These are phyloP conservation scores for Agastache rugosa DNA, from an alignment of 257 asterid species.

Conservation along the genomic window DNA sequence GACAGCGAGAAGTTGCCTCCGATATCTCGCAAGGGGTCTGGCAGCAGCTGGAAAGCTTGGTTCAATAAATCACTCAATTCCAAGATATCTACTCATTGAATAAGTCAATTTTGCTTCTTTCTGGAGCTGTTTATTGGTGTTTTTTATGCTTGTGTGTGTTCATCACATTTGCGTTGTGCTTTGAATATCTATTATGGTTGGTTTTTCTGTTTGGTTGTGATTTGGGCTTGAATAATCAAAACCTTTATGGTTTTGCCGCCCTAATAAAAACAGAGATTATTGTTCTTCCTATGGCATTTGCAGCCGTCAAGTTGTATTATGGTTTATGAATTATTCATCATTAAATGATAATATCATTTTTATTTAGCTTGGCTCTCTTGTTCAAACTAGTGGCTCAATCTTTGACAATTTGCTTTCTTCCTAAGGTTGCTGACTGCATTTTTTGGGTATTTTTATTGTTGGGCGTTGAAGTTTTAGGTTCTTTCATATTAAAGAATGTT, in stretches of 20 bases:
- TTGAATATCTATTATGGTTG: not conserved
- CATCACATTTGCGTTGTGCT: conserved; percentile 7
- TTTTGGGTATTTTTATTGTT: not conserved
- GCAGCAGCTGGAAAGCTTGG: conserved; percentile 82
- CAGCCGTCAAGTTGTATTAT: not conserved
- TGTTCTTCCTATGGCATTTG: not conserved
- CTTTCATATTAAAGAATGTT: not conserved
- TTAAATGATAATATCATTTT: not conserved
- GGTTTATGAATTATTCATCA: too few species aligned
- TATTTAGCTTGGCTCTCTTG: not conserved
- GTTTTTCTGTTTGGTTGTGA: not conserved
- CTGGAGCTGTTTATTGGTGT: not conserved
- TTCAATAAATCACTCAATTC: conserved; percentile 68
- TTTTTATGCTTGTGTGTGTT: not conserved
- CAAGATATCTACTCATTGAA: conserved; percentile 74
- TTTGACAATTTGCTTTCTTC: not conserved
- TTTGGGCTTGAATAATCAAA: conserved; percentile 26
- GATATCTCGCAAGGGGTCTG: conserved; percentile 52
- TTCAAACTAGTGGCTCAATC: conserved; percentile 3
- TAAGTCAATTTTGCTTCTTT: not conserved
- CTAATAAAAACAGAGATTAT: conserved; percentile 10
- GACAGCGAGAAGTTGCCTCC: conserved; percentile 42
- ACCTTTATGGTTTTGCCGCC: conserved; percentile 17
- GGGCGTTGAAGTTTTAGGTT: not conserved
- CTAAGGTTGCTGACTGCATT: not conserved